Base-by-base conservation (phyloP, 106 monocot species). In the Dendrobium huoshanense region DNA sequence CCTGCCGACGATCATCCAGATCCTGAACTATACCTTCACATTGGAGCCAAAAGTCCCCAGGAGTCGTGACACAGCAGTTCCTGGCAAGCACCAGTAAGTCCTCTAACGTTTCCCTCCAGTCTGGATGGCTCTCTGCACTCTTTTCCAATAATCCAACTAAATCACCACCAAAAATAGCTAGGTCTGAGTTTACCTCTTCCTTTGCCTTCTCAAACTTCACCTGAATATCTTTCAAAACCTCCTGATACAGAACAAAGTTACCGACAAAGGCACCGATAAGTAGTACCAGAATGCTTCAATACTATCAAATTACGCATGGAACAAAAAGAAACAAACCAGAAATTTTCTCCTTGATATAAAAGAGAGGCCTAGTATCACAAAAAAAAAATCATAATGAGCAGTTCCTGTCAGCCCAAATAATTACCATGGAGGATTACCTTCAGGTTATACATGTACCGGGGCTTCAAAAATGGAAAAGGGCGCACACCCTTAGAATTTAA, bases 1-100 rank as follows among this genome's bases (percentile, higher is more conserved):
- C 88, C 84, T 96, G 95, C 33, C 95, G 93, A 13, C 87, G 91
- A 79, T 96, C 95, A 88, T 96, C 95, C 79, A 96, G 85, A 83
- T 96, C 95, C 81, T 96, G 95, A 82, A 96, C 95, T 59, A 96
- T 96, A 37, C 93, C 93, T 88, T 96, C 95, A 88, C 95, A 96
- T 79, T 96, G 95, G 42, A 96, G 88, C 95, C 95, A 96, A 72
- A 96, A 96, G 27, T 96, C 95, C 33, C 89, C 88, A 78, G 95
- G 89, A 80, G 91, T 82, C 83, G 89, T 96, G 11, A 96, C 87
- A 84, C 79, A 86, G 84, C 95, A 91, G 78, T 87, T 91, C 41
- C 95, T 82, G 59, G 95, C 95, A 79, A 96, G 85, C 77, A 96
- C 82, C 42, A 96, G 79, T 79, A 96, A 77, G 80, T 96, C 95